A percentile compares a stretch with the other conserved stretches of the same genome.
Conservation (phyloP, 257 asterid genomes). For the Nicotiana tomentosiformis region DNA sequence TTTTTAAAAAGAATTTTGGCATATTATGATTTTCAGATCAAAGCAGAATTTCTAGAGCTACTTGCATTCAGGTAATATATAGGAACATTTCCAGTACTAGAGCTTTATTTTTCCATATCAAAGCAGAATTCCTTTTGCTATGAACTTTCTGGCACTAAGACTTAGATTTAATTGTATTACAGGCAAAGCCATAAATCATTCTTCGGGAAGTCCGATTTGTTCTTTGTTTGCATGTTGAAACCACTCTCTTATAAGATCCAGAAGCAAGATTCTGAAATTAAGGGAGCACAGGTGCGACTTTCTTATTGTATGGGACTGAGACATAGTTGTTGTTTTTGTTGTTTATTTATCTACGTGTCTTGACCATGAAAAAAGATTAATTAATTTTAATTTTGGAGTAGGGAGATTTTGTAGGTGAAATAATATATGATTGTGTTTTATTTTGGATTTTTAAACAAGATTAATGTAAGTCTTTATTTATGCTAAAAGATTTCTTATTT, state of each 20-base stretch:
- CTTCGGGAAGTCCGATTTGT: slow-evolving; percentile 79
- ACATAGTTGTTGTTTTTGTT: too few relatives aligned
- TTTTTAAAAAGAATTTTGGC: too few relatives aligned
- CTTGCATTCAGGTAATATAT: slow-evolving; percentile 70
- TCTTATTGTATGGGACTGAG: background rate
- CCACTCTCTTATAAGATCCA: slow-evolving; percentile 64
- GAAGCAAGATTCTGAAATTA: slow-evolving; percentile 77
- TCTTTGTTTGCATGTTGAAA: slow-evolving; percentile 81
- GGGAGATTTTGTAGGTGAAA: background rate
- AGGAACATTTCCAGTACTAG: too few relatives aligned
- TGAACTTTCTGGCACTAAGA: too few relatives aligned
- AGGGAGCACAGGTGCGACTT: slow-evolving; percentile 72
- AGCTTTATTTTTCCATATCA: too few relatives aligned
- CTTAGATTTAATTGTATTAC: background rate
- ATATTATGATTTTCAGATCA: slow-evolving; percentile 40
- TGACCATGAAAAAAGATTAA: background rate
- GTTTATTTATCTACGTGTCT: too few relatives aligned
- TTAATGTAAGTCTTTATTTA: background rate
- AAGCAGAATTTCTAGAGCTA: slow-evolving; percentile 64
- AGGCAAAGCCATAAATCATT: slow-evolving; percentile 62
- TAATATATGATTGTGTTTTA: background rate
- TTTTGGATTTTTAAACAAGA: background rate
- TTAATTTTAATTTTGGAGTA: background rate
- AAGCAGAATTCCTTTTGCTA: too few relatives aligned
- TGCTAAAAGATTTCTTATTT: background rate